Conservation (phyloP, 2,329 filamentous ascomycete genomes). For the Pseudocercospora vitis region DNA sequence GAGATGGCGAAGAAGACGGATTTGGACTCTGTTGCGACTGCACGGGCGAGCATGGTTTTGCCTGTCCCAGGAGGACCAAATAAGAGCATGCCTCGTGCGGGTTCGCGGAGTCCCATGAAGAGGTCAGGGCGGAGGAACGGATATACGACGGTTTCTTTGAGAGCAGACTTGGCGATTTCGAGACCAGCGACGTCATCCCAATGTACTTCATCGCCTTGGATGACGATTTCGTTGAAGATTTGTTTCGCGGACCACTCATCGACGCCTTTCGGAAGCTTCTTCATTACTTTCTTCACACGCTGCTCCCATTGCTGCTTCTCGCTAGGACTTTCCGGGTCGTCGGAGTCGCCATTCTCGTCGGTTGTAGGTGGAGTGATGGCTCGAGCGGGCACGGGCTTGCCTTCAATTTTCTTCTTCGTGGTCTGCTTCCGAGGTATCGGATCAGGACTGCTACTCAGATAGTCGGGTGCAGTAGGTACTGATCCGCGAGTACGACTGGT, state of each 20-base stretch:
- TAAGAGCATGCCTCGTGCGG: constrained; percentile 89
- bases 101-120: constrained; percentile 92
- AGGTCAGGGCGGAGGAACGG: constrained; percentile 92
- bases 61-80: constrained; percentile 98
- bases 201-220: constrained; percentile 89
- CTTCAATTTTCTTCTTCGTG: constrained; percentile 29
- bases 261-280: constrained; percentile 75
- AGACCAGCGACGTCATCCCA: constrained; percentile 93
- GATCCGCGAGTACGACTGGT: constrained; percentile 18
- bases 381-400: constrained; percentile 25
- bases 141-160: constrained; percentile 96
- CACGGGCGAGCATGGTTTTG: constrained; percentile 95
- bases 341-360: constrained; percentile 49
- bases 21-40: constrained; percentile 89
- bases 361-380: constrained; percentile 48
- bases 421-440: constrained; percentile 20
- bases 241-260: constrained; percentile 82
- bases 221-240: constrained; percentile 93
- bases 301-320: constrained; percentile 59
- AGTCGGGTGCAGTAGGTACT: constrained; percentile 11
- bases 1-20: constrained; percentile 98
- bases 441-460: constrained; percentile 28
- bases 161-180: constrained; percentile 82
- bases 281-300: constrained; percentile 66
- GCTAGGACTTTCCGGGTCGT: constrained; percentile 32